These are phyloP conservation scores for Trypanosoma conorhini DNA, from an alignment of 208 protist genomes.

Conservation along the genomic window DNA sequence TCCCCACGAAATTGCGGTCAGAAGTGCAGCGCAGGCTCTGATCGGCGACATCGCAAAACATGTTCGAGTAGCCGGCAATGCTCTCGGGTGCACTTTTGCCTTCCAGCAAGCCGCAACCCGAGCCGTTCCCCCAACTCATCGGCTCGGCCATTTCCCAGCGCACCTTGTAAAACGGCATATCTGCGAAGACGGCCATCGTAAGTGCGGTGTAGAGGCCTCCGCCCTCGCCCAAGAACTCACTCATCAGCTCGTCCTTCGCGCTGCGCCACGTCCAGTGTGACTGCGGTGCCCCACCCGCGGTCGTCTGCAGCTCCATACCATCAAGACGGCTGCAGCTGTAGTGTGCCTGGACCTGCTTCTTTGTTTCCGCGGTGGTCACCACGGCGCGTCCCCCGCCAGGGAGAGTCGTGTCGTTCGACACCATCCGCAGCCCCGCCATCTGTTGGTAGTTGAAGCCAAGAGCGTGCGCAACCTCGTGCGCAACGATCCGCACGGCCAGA, in stretches of 20 bases:
- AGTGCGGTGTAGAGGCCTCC: constrained; percentile 9
- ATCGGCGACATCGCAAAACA: constrained; percentile 30
- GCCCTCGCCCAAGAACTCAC: background rate
- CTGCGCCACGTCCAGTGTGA: constrained; percentile 33
- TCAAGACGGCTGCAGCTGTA: constrained; percentile 8
- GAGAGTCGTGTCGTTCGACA: background rate
- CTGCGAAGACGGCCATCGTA: constrained; percentile 20
- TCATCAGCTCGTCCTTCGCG: constrained; percentile 33
- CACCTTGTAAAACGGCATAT: constrained; percentile 30
- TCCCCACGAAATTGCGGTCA: constrained; percentile 23
- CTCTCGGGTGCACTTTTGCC: constrained; percentile 12
- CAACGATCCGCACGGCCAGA: background rate
- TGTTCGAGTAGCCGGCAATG: constrained; percentile 14
- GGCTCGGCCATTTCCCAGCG: constrained; percentile 28
- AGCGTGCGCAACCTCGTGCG: background rate
- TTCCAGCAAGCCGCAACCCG: constrained; percentile 24
- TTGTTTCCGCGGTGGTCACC: constrained; percentile 10
- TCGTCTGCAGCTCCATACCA: constrained; percentile 37
- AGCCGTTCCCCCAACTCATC: constrained; percentile 25
- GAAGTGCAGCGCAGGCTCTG: constrained; percentile 24
- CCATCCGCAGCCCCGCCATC: constrained; percentile 3
- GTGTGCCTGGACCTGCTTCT: constrained; percentile 9
- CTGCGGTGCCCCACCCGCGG: constrained; percentile 20
- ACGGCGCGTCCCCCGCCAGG: constrained; percentile 12
- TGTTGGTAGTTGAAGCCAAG: background rate